These are phyloP conservation scores for Candida sojae DNA, from an alignment of 1,139 yeast genomes.

Conservation along the genomic window DNA sequence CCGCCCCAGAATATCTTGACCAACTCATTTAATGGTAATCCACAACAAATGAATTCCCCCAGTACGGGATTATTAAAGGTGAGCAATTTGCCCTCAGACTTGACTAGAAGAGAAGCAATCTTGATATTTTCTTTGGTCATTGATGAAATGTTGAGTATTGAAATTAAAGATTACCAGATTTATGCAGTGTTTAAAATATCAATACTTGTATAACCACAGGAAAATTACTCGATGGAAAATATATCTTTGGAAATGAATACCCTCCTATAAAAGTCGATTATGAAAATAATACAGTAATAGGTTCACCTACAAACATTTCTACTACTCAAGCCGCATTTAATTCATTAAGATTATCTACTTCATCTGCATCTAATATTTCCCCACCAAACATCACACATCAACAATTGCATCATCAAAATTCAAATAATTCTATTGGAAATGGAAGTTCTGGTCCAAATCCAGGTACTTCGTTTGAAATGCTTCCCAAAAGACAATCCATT, in stretches of 20 bases:
- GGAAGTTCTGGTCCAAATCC: not conserved
- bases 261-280: slow-evolving; percentile 58
- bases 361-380: slow-evolving; percentile 17
- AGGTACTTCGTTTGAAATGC: slow-evolving; percentile 11
- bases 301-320: slow-evolving; percentile 17
- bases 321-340: slow-evolving; percentile 25
- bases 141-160: slow-evolving; percentile 65
- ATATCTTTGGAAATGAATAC: slow-evolving; percentile 60
- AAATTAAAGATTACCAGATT: slow-evolving; percentile 50
- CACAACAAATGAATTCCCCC: slow-evolving; percentile 3
- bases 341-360: slow-evolving; percentile 14
- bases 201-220: slow-evolving; percentile 72
- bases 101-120: slow-evolving; percentile 73
- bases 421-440: slow-evolving; percentile 4
- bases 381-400: slow-evolving; percentile 16
- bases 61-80: slow-evolving; percentile 14
- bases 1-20: slow-evolving; percentile 1
- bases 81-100: slow-evolving; percentile 61
- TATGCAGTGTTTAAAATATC: slow-evolving; percentile 66
- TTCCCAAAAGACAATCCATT: slow-evolving; percentile 50
- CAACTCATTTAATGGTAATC: slow-evolving; percentile 5
- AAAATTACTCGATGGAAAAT: slow-evolving; percentile 65
- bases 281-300: slow-evolving; percentile 26
- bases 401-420: slow-evolving; percentile 16
- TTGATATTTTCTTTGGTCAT: slow-evolving; percentile 78